Base-by-base conservation (phyloP, 306 rosid species). In the Pyrus pyrifolia region DNA sequence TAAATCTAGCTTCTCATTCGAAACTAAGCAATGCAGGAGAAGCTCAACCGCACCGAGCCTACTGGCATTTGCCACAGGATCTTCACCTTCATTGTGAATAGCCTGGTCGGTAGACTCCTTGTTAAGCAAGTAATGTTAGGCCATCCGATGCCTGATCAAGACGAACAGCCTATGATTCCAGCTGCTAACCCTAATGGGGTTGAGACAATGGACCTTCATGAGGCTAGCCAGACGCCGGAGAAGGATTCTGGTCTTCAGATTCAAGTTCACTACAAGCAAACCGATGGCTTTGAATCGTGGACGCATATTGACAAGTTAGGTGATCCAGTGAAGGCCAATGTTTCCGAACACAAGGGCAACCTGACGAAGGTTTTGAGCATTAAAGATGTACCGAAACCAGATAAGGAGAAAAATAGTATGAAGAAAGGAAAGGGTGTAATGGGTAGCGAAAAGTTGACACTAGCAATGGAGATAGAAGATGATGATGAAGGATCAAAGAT, bases 51-150 rank as follows among this genome's bases (percentile, higher is more conserved):
- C 5, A 49, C 72, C 4, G 53, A 52, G 14, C 44, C 74, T n/a
- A 70, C 69, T 10, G 73, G 72, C 70, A 73, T 80, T 77, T 84
- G 74, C 78, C 77, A 30, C 18, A 62, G 45, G 75, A 73, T 80
- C 30, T 53, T 84, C 63, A 55, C 68, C 82, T 77, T 80, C 75
- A 44, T 80, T 49, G 21, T 77, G 67, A 71, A 79, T 78, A 76
- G 11, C 57, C 68, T 71, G 62, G 51, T 79, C 21, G 67, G 76
- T 35, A 49, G 74, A 52, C 62, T 82, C 21, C 38, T 68, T 73
- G 27, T 15, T 3, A 77, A 73, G 73, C 72, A 31, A 18, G 52
- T 72, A 30, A 40, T 51, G 22, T 35, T 74, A 27, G 66, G 78
- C 70, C 75, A 60, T 63, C 52, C 76, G 14, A 40, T 11, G 57